Evolutionary conservation across 345 rosid genomes (phyloP).

Genomic region (Salix dunnii): DNA sequence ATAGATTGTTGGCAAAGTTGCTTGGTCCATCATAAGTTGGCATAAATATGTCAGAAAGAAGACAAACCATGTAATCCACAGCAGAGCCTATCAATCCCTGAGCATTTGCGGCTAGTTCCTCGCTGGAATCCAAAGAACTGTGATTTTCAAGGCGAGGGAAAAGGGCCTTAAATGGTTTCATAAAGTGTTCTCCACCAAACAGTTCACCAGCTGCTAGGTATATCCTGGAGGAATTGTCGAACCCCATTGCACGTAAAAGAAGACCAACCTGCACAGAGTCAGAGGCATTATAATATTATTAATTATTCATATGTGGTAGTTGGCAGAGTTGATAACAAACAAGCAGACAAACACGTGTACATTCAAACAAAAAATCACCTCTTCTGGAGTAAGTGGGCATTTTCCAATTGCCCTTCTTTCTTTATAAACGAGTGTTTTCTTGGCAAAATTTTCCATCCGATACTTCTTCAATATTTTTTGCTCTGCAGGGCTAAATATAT

Average conservation of each 20-base stretch:
- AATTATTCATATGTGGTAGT: neutral
- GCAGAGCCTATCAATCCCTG: slow-evolving; percentile 91
- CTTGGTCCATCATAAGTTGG: slow-evolving; percentile 99
- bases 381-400: slow-evolving; percentile 90
- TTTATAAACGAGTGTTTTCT: slow-evolving; percentile 55
- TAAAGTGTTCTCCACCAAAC: slow-evolving; percentile 88
- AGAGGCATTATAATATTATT: slow-evolving; percentile 10
- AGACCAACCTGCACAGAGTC: slow-evolving; percentile 75
- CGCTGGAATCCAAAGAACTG: slow-evolving; percentile 74
- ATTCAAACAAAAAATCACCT: slow-evolving; percentile 39
- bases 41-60: slow-evolving; percentile 91
- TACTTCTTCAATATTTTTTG: slow-evolving; percentile 72
- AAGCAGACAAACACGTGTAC: neutral
- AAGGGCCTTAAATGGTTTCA: slow-evolving; percentile 73
- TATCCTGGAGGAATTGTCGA: slow-evolving; percentile 83
- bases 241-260: slow-evolving; percentile 80
- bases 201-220: slow-evolving; percentile 94
- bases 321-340: neutral
- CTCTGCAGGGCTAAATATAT: slow-evolving; percentile 75
- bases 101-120: slow-evolving; percentile 59
- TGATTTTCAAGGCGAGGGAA: slow-evolving; percentile 94
- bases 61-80: slow-evolving; percentile 99
- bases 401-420: slow-evolving; percentile 91
- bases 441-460: slow-evolving; percentile 78
- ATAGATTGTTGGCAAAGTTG: slow-evolving; percentile 97